Evolutionary conservation across 2,329 filamentous ascomycete species (phyloP).

Genomic region (Mycosphaerelloides madeirae): DNA sequence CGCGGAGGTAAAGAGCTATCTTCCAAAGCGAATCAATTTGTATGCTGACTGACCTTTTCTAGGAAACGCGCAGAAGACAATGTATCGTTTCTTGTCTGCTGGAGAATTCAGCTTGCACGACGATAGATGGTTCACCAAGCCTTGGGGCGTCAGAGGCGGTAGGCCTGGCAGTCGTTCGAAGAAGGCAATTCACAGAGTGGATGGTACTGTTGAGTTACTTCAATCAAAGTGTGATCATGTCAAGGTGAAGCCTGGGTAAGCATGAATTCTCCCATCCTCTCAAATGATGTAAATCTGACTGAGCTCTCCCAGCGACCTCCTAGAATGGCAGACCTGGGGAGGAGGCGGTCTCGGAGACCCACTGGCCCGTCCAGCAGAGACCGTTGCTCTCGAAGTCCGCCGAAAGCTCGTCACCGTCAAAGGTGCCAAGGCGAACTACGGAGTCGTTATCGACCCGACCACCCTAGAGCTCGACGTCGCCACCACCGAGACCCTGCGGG

Average conservation of each 20-base stretch:
- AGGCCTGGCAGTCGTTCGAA: constrained; percentile 23
- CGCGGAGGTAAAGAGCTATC: constrained; percentile 13
- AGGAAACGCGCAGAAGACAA: constrained; percentile 22
- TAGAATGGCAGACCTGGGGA: constrained; percentile 27
- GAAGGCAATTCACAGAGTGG: constrained; percentile 19
- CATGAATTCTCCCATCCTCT: not conserved
- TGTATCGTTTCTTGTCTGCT: constrained; percentile 23
- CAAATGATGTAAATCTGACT: not conserved
- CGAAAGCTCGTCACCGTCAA: constrained; percentile 21
- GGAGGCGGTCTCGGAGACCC: constrained; percentile 23
- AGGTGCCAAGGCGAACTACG: constrained; percentile 22
- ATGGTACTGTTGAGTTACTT: constrained; percentile 16
- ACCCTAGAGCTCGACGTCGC: constrained; percentile 20
- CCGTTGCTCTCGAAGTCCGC: constrained; percentile 23
- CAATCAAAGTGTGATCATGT: constrained; percentile 24
- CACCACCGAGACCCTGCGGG: constrained; percentile 19
- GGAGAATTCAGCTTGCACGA: constrained; percentile 26
- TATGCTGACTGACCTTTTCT: not conserved
- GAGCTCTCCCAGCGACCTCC: constrained; percentile 14
- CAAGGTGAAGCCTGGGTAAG: constrained; percentile 22
- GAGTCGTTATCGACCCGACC: constrained; percentile 19
- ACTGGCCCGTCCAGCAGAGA: constrained; percentile 21
- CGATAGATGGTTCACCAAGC: constrained; percentile 24
- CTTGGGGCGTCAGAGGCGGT: constrained; percentile 25
- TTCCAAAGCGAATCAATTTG: not conserved